Evolutionary conservation across 2,329 filamentous ascomycete species (phyloP).

Genomic region (Hymenoscyphus fructigenus): DNA sequence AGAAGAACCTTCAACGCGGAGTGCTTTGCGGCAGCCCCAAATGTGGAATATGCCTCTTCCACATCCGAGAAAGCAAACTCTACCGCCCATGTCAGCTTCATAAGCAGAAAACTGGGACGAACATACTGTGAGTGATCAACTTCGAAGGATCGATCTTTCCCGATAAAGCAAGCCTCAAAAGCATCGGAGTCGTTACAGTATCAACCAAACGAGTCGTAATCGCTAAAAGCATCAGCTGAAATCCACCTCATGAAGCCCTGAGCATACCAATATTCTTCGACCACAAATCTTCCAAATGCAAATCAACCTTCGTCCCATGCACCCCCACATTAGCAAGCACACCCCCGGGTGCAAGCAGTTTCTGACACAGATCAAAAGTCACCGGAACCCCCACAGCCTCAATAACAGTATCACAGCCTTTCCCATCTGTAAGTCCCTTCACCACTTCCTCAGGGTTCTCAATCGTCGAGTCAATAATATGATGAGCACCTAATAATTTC

Average conservation of each 20-base stretch:
- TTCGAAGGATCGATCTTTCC: too few relatives aligned
- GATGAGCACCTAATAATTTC: conserved; percentile 48
- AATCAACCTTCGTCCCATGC: conserved; percentile 51
- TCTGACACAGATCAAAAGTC: conserved; percentile 54
- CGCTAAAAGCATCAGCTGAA: too few relatives aligned
- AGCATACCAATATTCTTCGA: conserved; percentile 50
- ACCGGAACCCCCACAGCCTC: conserved; percentile 38
- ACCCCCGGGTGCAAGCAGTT: conserved; percentile 52
- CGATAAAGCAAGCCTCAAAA: too few relatives aligned
- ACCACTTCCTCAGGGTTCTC: conserved; percentile 41
- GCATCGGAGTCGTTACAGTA: too few relatives aligned
- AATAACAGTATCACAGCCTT: conserved; percentile 49
- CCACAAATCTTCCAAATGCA: conserved; percentile 56
- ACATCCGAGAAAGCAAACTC: too few relatives aligned
- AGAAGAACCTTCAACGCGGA: too few relatives aligned
- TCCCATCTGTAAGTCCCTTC: conserved; percentile 46
- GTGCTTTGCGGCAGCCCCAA: too few relatives aligned
- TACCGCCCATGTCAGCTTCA: too few relatives aligned
- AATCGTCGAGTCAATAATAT: conserved; percentile 42
- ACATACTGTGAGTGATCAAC: too few relatives aligned
- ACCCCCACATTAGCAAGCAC: conserved; percentile 58
- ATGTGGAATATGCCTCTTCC: too few relatives aligned
- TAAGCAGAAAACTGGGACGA: too few relatives aligned
- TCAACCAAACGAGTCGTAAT: too few relatives aligned
- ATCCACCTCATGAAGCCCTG: neutral